Evolutionary conservation across 2,329 filamentous ascomycete species (phyloP), one percentile per base, ranked within the genome.

Genomic region (Alternaria tenuissima): DNA sequence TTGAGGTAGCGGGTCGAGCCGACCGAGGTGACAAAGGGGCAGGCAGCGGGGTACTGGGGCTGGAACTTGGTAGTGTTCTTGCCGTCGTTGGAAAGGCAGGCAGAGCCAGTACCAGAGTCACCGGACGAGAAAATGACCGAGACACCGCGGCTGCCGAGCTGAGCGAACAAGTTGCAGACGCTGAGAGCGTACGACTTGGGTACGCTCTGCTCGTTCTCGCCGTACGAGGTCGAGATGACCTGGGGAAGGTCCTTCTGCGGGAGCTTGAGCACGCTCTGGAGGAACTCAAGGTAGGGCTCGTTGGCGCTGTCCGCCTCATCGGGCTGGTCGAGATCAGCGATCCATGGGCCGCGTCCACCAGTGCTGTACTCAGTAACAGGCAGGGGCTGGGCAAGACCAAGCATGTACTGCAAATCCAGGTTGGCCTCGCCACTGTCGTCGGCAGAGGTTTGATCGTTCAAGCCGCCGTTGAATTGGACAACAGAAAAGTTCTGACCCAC

Each of bases 21-120:
- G 1, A 91, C 85, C 2, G 85, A 81, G 0, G 89, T 91, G 1
- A 91, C 85, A 75, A 85, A 91, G 0, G 89, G 89, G 68, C 89
- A 92, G 1, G 84, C 83, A 0, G 84, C 86, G 0, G 89, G 89
- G 73, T 90, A 92, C 7, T 84, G 85, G 1, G 88, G 83, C 49
- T 88, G 81, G 70, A 89, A 87, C 30, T 83, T 81, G 6, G 83
- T 83, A 0, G 80, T 82, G 61, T 85, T 81, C 44, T 77, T 81
- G 24, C 87, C 88, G 57, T 89, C 86, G 69, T 88, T 87, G 60
- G 81, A 82, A 36, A 81, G 75, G 76, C 88, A 91, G 12, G 78
- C 76, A 2, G 70, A 61, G 6, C 85, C 86, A 6, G 86, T 82
- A 42, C 87, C 87, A 24, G 76, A 76, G 66, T 92, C 89, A 12